A percentile compares a stretch with the other conserved stretches of the same genome.
phyloP scores from a whole-genome alignment of 768 basidiomycete genomes.

The Glaciozyma antarctica region DNA sequence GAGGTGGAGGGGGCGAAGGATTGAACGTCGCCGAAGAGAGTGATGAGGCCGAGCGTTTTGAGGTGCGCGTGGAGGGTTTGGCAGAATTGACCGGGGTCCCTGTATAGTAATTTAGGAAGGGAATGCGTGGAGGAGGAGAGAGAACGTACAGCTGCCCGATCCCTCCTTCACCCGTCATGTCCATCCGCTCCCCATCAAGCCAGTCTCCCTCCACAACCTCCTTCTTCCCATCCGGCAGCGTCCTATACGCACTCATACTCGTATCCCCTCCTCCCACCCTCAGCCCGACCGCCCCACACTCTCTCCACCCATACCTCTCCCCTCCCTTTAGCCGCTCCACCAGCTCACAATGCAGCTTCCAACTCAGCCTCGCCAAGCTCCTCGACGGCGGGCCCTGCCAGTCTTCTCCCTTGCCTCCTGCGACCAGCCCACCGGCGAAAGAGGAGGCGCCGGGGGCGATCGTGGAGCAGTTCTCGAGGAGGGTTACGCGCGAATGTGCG shows the following conservation, averaged over 20 bases:
- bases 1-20: neutral
- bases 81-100: conserved; percentile 25
- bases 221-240: conserved; percentile 20
- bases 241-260: conserved; percentile 25
- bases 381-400: conserved; percentile 38
- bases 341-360: conserved; percentile 42
- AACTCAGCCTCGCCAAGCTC: conserved; percentile 41
- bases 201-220: neutral
- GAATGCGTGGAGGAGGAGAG: too few relatives aligned
- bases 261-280: conserved; percentile 28
- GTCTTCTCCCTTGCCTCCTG: conserved; percentile 42
- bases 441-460: conserved; percentile 42
- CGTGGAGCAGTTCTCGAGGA: conserved; percentile 40
- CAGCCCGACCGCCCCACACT: conserved; percentile 38
- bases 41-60: conserved; percentile 1
- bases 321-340: conserved; percentile 41
- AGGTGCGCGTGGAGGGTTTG: neutral
- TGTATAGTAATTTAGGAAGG: too few relatives aligned
- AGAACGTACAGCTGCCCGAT: conserved; percentile 22
- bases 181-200: conserved; percentile 20
- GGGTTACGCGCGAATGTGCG: conserved; percentile 39
- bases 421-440: conserved; percentile 44
- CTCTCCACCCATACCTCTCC: conserved; percentile 43
- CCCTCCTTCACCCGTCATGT: conserved; percentile 17
- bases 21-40: neutral